Percentiles rank a stretch among this genome's conserved stretches.
Evolutionary conservation across 2,329 filamentous ascomycete species (phyloP).

Genomic region (Leptosphaerulina australis): DNA sequence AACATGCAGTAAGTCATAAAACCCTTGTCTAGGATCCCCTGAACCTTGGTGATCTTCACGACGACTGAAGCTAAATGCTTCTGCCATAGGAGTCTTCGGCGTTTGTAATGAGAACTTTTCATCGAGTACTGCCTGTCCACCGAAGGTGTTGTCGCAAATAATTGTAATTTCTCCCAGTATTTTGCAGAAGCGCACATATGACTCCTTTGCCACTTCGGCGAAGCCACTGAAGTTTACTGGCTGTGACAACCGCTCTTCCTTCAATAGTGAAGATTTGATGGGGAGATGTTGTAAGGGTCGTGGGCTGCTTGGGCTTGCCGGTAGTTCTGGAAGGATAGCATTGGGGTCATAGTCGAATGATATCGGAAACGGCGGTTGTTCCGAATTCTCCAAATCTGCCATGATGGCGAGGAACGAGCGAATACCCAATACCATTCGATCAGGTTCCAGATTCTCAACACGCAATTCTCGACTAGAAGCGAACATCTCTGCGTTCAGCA

Average conservation of each 20-base stretch:
- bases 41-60: conserved; percentile 77
- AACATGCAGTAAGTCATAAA: conserved; percentile 93
- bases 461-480: conserved; percentile 75
- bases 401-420: conserved; percentile 92
- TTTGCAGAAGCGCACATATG: conserved; percentile 90
- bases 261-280: conserved; percentile 49
- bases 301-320: conserved; percentile 42
- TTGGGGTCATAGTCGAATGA: conserved; percentile 60
- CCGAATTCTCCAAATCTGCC: conserved; percentile 85
- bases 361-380: conserved; percentile 83
- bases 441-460: conserved; percentile 92
- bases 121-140: conserved; percentile 90
- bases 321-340: conserved; percentile 47
- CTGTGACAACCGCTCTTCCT: conserved; percentile 70
- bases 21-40: conserved; percentile 86
- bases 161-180: conserved; percentile 95
- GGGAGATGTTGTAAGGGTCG: conserved; percentile 40
- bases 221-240: conserved; percentile 67
- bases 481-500: conserved; percentile 93
- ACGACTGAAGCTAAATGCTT: conserved; percentile 88
- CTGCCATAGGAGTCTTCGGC: conserved; percentile 92
- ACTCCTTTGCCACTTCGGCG: conserved; percentile 78
- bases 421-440: conserved; percentile 97
- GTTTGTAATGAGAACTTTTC: conserved; percentile 89
- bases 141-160: conserved; percentile 95